phyloP scores from a whole-genome alignment of 2,329 filamentous ascomycete species.

The Claviceps capensis region DNA sequence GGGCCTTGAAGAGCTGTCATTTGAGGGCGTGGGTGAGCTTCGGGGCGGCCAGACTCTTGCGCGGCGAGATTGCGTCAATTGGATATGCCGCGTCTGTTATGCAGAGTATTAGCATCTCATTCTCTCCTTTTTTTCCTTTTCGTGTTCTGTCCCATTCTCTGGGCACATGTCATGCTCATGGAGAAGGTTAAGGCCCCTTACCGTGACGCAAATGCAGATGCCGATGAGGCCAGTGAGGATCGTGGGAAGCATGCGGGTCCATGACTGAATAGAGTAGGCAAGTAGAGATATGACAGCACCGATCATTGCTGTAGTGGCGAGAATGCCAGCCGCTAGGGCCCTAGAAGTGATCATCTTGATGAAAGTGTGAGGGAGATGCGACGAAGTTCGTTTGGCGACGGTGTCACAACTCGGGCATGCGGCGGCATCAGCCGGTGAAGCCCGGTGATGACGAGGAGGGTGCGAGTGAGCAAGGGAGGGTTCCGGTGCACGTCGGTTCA shows the following conservation, averaged over 20 bases:
- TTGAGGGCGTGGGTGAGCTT: neutral
- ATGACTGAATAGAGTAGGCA: neutral
- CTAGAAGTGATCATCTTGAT: neutral
- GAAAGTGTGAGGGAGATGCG: neutral
- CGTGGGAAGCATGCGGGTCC: slow-evolving; percentile 4
- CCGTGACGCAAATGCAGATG: slow-evolving; percentile 17
- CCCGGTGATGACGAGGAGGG: neutral
- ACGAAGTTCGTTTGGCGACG: neutral
- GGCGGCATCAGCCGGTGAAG: neutral
- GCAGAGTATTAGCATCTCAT: neutral
- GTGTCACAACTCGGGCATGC: neutral
- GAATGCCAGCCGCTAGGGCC: neutral
- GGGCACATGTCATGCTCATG: neutral
- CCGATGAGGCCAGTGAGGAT: slow-evolving; percentile 10
- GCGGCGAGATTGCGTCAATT: slow-evolving; percentile 13
- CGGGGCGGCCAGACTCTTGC: slow-evolving; percentile 6
- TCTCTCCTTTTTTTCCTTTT: neutral
- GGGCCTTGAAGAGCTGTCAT: neutral
- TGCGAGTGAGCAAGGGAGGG: neutral
- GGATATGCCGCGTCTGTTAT: slow-evolving; percentile 17
- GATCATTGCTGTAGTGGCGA: neutral
- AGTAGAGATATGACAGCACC: neutral
- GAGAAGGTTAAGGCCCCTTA: slow-evolving; percentile 7
- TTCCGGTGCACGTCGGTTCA: neutral
- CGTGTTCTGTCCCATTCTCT: neutral